Conservation (phyloP, 768 basidiomycete genomes). For the Boletus coccyginus region DNA sequence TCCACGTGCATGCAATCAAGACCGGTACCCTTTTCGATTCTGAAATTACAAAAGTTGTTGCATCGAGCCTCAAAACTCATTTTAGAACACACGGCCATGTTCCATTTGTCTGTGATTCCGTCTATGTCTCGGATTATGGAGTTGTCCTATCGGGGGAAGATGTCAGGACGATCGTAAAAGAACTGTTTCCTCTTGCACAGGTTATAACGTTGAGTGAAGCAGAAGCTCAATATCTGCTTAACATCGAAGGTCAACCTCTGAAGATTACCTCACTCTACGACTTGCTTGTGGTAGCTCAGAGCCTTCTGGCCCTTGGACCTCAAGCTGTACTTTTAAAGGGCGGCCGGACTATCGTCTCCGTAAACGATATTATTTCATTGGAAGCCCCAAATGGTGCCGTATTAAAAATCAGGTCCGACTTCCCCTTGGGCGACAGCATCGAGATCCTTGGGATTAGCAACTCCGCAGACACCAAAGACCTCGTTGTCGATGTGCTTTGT, state of each 20-base stretch:
- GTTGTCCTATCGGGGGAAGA: neutral
- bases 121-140: neutral
- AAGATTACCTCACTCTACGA: neutral
- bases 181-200: neutral
- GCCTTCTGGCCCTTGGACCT: neutral
- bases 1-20: neutral
- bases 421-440: neutral
- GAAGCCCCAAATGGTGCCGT: neutral
- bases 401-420: neutral
- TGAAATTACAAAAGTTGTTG: neutral
- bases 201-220: neutral
- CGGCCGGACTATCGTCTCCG: neutral
- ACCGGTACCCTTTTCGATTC: neutral
- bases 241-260: neutral
- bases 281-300: neutral
- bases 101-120: neutral
- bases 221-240: neutral
- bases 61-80: neutral
- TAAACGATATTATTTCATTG: neutral
- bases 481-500: constrained; percentile 2
- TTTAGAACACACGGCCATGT: neutral
- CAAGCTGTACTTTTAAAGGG: neutral
- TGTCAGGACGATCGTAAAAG: neutral
- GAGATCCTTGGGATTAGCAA: neutral
- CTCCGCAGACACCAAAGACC: neutral